Base-by-base conservation (phyloP, 352 stramenopile species). In the Aphanomyces cochlioides region DNA sequence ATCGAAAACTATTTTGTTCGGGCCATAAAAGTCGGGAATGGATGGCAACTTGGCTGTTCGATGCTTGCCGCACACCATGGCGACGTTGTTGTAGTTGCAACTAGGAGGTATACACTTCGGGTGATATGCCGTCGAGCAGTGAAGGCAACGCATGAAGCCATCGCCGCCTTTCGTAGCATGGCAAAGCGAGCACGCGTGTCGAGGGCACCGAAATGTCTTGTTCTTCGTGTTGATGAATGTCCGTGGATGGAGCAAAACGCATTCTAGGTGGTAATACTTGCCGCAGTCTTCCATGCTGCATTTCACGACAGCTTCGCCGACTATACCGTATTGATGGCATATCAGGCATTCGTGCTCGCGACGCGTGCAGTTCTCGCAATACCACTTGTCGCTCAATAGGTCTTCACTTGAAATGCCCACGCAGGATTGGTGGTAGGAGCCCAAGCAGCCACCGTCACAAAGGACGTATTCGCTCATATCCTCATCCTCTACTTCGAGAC, bases 51-150 rank as follows among this genome's bases (percentile, higher is more conserved):
- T 79, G 3, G 87, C 85, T 21, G 79, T 65, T 21, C 80, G 69
- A 69, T 98, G 93, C 68, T 93, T 91, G 68, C 87, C 96, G 72
- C 95, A 98, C 0, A 98, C 70, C 7, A 97, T 69, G 13, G 85
- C 95, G 34, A 98, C 72, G 54, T 95, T 93, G 73, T 98, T 97
- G 72, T 98, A 98, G 13, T 85, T 83, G 40, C 88, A 83, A 73
- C 82, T 92, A 0, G 93, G 93, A 17, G 93, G 90, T 39, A 98
- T 92, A 75, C 95, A 98, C 48, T 91, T 84, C 10, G 95, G 82
- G 68, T 98, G 95, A 76, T 97, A 98, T 38, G 90, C 72, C 73
- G 89, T 90, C 3, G 93, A 92, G 67, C 95, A 98, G 69, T 96
- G 85, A 36, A 98, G 78, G 75, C 95, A 98, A 66, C 73, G 83